Conservation (phyloP, 176 grass and related monocot species). For the Bothriochloa decipiens region DNA sequence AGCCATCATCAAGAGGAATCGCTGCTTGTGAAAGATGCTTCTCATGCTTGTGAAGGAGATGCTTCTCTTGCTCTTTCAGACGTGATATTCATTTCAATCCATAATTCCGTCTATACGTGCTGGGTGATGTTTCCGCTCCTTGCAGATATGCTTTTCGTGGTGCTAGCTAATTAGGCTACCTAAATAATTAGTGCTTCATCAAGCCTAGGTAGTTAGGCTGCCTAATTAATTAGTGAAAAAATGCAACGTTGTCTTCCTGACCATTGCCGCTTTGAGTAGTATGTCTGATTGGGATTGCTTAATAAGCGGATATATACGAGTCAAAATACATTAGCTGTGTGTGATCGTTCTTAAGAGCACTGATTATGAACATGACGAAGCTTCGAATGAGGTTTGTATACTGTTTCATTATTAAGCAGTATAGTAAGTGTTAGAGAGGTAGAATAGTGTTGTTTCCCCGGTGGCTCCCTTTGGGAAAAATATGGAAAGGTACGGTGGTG, state of each 20-base stretch:
- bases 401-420: too few relatives aligned
- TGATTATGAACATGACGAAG: too few relatives aligned
- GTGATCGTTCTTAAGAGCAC: too few relatives aligned
- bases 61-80: slow-evolving; percentile 30
- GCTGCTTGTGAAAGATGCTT: slow-evolving; percentile 1
- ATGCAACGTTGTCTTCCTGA: neutral
- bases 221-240: neutral
- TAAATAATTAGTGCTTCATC: neutral
- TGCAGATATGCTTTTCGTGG: slow-evolving; percentile 43
- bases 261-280: neutral
- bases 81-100: neutral
- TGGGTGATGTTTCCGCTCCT: neutral
- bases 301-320: too few relatives aligned
- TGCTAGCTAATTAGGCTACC: neutral
- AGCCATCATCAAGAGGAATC: neutral
- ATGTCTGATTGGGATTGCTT: neutral
- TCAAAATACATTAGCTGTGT: too few relatives aligned
- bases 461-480: too few relatives aligned
- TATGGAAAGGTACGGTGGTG: too few relatives aligned
- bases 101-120: slow-evolving; percentile 13
- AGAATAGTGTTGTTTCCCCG: too few relatives aligned
- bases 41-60: slow-evolving; percentile 10
- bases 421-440: too few relatives aligned
- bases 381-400: too few relatives aligned
- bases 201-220: neutral